Evolutionary conservation across 331 rosid species (phyloP).

Genomic region (Ulmus americana): DNA sequence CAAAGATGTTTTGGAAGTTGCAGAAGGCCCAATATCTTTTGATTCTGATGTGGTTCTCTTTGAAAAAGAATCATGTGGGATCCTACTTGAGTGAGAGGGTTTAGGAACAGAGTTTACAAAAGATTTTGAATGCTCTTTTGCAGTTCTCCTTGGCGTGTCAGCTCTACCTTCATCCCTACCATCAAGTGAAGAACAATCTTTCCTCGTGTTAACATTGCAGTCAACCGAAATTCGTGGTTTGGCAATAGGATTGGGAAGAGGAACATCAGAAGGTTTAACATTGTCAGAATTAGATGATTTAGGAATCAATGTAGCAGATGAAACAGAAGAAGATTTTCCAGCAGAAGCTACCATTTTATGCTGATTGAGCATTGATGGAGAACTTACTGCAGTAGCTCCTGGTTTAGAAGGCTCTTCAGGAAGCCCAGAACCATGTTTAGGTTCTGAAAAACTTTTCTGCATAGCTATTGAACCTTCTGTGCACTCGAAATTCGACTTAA

Average conservation of each 20-base stretch:
- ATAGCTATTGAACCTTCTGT: constrained; percentile 38
- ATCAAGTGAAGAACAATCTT: constrained; percentile 45
- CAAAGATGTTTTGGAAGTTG: constrained; percentile 47
- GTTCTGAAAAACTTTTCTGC: constrained; percentile 40
- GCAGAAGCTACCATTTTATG: constrained; percentile 34
- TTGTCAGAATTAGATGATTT: constrained; percentile 35
- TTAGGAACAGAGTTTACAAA: constrained; percentile 40
- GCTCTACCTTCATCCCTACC: constrained; percentile 48
- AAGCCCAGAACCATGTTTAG: constrained; percentile 43
- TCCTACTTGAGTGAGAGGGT: constrained; percentile 49
- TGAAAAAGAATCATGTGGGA: constrained; percentile 49
- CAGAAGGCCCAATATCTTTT: constrained; percentile 43
- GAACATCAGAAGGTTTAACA: constrained; percentile 45
- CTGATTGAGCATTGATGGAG: constrained; percentile 32
- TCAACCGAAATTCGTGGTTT: constrained; percentile 46
- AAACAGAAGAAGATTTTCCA: constrained; percentile 51
- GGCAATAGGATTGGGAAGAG: constrained; percentile 31
- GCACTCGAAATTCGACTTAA: constrained; percentile 47
- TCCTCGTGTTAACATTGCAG: constrained; percentile 40
- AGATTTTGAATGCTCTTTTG: constrained; percentile 59
- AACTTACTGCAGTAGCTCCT: constrained; percentile 26
- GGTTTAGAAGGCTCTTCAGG: constrained; percentile 51
- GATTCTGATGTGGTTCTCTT: constrained; percentile 47
- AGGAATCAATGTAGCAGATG: constrained; percentile 37
- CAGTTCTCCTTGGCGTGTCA: constrained; percentile 42